Evolutionary conservation across 2,329 filamentous ascomycete genomes (phyloP), one percentile per base, ranked within the genome.

Genomic region (Alternaria sp.): DNA sequence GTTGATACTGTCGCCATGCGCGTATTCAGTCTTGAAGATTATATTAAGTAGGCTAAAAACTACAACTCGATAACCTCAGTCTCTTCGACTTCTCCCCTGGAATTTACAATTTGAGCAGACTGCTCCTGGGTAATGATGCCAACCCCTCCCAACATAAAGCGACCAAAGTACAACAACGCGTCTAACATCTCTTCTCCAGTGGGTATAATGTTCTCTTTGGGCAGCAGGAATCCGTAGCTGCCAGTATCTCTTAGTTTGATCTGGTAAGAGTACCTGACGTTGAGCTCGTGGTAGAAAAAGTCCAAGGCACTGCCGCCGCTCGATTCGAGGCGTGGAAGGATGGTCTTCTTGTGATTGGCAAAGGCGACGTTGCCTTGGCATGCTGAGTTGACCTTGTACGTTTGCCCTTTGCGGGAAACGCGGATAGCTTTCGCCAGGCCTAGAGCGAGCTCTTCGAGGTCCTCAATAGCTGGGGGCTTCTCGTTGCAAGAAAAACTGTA

Each of bases 221-320:
- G 95, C 4, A 98, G 81, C 46, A 99, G 80, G 75, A 98, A 99
- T 0, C 95, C 95, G 75, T 98, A 98, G 74, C 88, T 95, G 9
- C 95, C 95, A 0, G 91, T 95, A 75, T 99, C 95, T 48, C 95
- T 85, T 28, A 99, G 82, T 80, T 98, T 98, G 79, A 95, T 90
- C 81, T 98, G 95, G 76, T 96, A 98, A 58, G 92, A 91, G 75
- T 92, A 96, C 62, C 87, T 88, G 17, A 94, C 91, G 45, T 84
- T 82, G 61, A 98, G 79, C 70, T 96, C 90, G 68, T 96, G 91
- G 75, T 96, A 97, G 78, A 99, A 97, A 88, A 91, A 98, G 78
- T 98, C 95, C 40, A 98, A 87, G 1, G 91, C 92, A 48, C 91
- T 93, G 3, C 94, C 94, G 37, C 94, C 93, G 3, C 89, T 87